Evolutionary conservation across 306 rosid genomes (phyloP), one percentile per base, ranked within the genome.

Genomic region (Quercus aquifolioides): DNA sequence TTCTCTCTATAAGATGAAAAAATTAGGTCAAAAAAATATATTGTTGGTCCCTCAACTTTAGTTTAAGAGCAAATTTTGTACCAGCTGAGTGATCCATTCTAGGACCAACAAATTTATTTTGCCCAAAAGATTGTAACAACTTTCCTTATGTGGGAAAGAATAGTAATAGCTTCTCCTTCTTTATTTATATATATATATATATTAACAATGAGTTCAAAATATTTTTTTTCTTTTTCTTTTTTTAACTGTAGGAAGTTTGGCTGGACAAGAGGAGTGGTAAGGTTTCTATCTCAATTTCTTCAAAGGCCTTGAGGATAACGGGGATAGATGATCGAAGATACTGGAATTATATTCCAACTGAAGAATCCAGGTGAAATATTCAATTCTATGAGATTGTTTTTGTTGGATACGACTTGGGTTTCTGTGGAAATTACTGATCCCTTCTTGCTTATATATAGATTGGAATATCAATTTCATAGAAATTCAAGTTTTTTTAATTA

Each of bases 241-340:
- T 46, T 21, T 55, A 9, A 11, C 54, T 26, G 6, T 68, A 94
- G 98, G 94, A 92, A 81, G 68, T 85, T 72, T 89, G 90, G 97
- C 65, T 94, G 89, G 91, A 94, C 21, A 89, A 86, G 87, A 46
- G 64, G 17, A 80, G 84, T 71, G 97, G 90, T 15, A 88, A 88
- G 77, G 83, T 82, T 79, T 91, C 83, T 77, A 18, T 92, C 83
- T 76, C 88, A 35, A 87, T 94, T 54, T 94, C 97, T 15, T 85
- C 97, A 0, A 92, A 84, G 81, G 89, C 91, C 3, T 79, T 94
- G 79, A 89, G 86, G 84, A 92, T 94, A 30, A 94, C 97, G 0
- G 97, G 97, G 81, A 92, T 94, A 35, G 93, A 89, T 28, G 98
- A 94, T 75, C 87, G 98, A 84, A 89, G 98, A 88, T 94, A 92